Evolutionary conservation across 2,329 filamentous ascomycete species (phyloP), one percentile per base, ranked within the genome.

Genomic region (Acarospora socialis): DNA sequence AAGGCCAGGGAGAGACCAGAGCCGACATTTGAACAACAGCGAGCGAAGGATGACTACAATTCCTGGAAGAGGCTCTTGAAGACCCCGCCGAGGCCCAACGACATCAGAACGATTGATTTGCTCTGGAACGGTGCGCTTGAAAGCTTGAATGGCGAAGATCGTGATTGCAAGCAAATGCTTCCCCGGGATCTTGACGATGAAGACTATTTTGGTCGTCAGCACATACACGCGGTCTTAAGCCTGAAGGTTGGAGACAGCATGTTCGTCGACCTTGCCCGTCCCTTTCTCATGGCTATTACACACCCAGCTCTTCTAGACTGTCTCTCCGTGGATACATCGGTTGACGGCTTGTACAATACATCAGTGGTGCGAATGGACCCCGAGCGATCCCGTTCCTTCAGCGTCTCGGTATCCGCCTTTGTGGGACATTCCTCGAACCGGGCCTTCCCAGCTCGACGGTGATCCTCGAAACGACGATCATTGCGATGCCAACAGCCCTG

Each of bases 151-250:
- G 40, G 37, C 17, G 43, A 44, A 10, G 47, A 52, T 17, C 42
- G 45, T 27, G 50, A 55, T 7, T 49, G 42, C 43, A 42, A 44
- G 9, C 52, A 55, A 25, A 44, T 45, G 18, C 34, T 56, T 4
- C 43, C 51, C 0, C 39, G 43, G 14, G 52, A 54, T 28, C 44
- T 55, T 5, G 45, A 51, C 5, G 34, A 44, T 20, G 42, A 46
- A 4, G 42, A 46, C 2, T 38, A 42, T 22, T 42, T 35, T 22
- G 52, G 52, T 22, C 46, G 37, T 10, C 17, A 39, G 3, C 51
- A 55, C 19, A 45, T 56, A 14, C 41, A 45, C 9, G 38, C 35
- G 2, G 18, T 54, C 4, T 30, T 53, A 21, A 34, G n/a, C 14
- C 38, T 39, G 23, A 34, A 34, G 4, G 40, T 42, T 2, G n/a